These are phyloP conservation scores for Iris macrosiphon DNA, from an alignment of 106 monocot species.

Conservation along the genomic window DNA sequence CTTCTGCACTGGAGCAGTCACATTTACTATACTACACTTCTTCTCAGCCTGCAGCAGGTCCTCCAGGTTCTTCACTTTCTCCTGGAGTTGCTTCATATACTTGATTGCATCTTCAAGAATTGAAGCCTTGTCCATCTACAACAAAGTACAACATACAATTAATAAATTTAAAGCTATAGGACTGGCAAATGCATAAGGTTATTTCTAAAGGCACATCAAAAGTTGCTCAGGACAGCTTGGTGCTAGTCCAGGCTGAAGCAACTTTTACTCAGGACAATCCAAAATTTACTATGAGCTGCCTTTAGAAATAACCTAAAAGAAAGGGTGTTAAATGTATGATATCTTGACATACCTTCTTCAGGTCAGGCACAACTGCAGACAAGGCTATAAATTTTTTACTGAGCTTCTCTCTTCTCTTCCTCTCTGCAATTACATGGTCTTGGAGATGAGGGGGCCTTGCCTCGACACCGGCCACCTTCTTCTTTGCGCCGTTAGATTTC, in stretches of 20 bases:
- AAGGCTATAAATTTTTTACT: constrained; percentile 40
- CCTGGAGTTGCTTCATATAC: constrained; percentile 20
- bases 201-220: too few species aligned
- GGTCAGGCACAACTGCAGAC: constrained; percentile 38
- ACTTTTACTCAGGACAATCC: too few species aligned
- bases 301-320: too few species aligned
- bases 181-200: too few species aligned
- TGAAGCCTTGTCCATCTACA: constrained; percentile 28
- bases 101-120: constrained; percentile 24
- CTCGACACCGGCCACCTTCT: neutral
- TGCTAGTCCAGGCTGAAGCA: too few species aligned
- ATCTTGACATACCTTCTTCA: constrained; percentile 33
- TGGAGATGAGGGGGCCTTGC: constrained; percentile 20
- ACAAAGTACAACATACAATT: too few species aligned
- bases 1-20: constrained; percentile 7
- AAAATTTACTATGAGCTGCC: too few species aligned
- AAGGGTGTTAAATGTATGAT: too few species aligned
- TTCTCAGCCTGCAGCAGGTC: constrained; percentile 8
- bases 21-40: constrained; percentile 5
- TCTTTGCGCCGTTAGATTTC: neutral
- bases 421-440: constrained; percentile 48
- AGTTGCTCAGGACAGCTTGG: too few species aligned
- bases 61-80: constrained; percentile 17
- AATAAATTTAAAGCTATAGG: too few species aligned
- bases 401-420: constrained; percentile 59